Evolutionary conservation across 1,139 yeast species (phyloP).

Genomic region (Saccharomyces uvarum): DNA sequence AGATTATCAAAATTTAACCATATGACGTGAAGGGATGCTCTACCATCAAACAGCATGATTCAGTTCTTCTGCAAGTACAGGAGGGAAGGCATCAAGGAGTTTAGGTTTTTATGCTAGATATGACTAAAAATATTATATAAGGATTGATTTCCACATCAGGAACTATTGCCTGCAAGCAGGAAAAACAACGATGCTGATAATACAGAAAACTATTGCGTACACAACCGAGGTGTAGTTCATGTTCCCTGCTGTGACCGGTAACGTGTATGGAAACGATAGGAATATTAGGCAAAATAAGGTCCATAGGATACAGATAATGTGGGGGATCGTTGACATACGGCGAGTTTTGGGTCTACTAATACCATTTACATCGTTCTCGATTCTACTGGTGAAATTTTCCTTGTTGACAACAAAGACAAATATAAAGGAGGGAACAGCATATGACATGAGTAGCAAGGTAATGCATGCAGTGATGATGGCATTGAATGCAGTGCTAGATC

Average conservation of each 20-base stretch:
- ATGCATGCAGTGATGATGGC: constrained; percentile 36
- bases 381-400: constrained; percentile 35
- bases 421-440: constrained; percentile 28
- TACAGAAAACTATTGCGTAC: constrained; percentile 30
- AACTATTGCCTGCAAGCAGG: not conserved
- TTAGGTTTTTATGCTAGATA: not conserved
- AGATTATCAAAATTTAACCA: too few relatives aligned
- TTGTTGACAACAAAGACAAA: constrained; percentile 38
- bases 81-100: not conserved
- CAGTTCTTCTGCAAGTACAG: not conserved
- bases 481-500: constrained; percentile 35
- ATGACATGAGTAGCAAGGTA: constrained; percentile 32
- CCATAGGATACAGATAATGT: constrained; percentile 37
- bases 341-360: constrained; percentile 12
- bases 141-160: not conserved
- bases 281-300: constrained; percentile 38
- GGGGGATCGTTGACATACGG: constrained; percentile 36
- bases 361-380: constrained; percentile 1
- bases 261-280: constrained; percentile 40
- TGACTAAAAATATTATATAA: not conserved
- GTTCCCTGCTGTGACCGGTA: constrained; percentile 35
- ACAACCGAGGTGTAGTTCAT: constrained; percentile 44
- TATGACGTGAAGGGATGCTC: too few relatives aligned
- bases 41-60: too few relatives aligned
- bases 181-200: not conserved